These are phyloP conservation scores for Arthonia radiata DNA, from an alignment of 495 filamentous ascomycete genomes.

Conservation along the genomic window DNA sequence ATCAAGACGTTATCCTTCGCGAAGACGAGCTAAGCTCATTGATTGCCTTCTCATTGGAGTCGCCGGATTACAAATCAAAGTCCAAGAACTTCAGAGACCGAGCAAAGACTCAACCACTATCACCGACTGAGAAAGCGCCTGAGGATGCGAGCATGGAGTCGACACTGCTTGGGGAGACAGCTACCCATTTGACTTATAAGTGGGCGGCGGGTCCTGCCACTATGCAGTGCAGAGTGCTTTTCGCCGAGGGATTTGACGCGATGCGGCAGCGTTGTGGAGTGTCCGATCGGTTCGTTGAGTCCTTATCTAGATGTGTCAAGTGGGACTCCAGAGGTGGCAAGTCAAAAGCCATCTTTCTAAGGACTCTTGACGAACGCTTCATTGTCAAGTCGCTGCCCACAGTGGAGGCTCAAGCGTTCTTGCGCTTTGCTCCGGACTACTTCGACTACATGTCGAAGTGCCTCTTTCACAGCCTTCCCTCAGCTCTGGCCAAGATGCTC, in stretches of 20 bases:
- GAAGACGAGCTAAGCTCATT: conserved; percentile 95
- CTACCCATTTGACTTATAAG: conserved; percentile 83
- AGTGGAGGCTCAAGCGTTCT: conserved; percentile 79
- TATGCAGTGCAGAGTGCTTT: conserved; percentile 96
- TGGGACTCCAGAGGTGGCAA: conserved; percentile 98
- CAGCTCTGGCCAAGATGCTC: conserved; percentile 97
- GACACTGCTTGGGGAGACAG: conserved; percentile 54
- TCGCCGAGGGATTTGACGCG: conserved; percentile 92
- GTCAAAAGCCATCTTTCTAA: conserved; percentile 92
- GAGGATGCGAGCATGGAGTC: conserved; percentile 57
- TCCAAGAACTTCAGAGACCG: conserved; percentile 43
- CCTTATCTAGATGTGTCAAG: conserved; percentile 78
- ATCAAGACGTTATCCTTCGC: conserved; percentile 91
- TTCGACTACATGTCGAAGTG: conserved; percentile 93
- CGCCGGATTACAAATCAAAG: conserved; percentile 61
- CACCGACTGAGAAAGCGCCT: conserved; percentile 17
- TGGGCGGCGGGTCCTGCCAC: conserved; percentile 76
- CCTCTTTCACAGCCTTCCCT: conserved; percentile 85
- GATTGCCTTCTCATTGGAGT: conserved; percentile 75
- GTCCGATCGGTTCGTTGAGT: conserved; percentile 81
- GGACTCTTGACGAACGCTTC: conserved; percentile 84
- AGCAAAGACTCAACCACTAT: conserved; percentile 11
- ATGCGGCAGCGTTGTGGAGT: conserved; percentile 80
- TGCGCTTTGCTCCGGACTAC: conserved; percentile 86
- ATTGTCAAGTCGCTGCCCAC: conserved; percentile 74